Evolutionary conservation across 2,329 filamentous ascomycete genomes (phyloP).

Genomic region (Metarhizium anisopliae): DNA sequence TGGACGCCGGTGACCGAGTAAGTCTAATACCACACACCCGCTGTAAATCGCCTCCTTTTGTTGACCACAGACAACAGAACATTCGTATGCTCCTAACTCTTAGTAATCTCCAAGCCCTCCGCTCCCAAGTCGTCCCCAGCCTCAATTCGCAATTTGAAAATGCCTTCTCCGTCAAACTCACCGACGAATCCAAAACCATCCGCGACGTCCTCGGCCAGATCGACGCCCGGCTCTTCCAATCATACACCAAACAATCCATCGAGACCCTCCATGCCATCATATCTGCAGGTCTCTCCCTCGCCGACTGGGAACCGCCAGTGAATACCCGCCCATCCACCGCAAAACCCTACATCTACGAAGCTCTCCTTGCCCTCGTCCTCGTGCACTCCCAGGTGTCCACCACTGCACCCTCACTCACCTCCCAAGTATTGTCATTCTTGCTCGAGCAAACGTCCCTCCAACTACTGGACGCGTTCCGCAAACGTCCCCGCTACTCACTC

Average conservation of each 20-base stretch:
- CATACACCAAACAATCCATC: slow-evolving; percentile 75
- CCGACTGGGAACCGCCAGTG: slow-evolving; percentile 59
- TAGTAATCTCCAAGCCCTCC: slow-evolving; percentile 80
- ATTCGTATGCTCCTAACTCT: slow-evolving; percentile 90
- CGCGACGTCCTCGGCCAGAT: slow-evolving; percentile 86
- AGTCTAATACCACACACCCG: slow-evolving; percentile 17
- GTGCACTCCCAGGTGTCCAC: slow-evolving; percentile 86
- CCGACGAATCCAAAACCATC: slow-evolving; percentile 87
- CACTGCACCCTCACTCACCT: slow-evolving; percentile 65
- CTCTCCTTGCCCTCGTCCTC: slow-evolving; percentile 75
- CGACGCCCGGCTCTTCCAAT: slow-evolving; percentile 81
- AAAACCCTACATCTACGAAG: slow-evolving; percentile 80
- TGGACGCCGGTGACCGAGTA: slow-evolving; percentile 49
- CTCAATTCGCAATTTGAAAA: slow-evolving; percentile 92
- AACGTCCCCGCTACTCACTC: slow-evolving; percentile 60
- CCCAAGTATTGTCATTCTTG: slow-evolving; percentile 75
- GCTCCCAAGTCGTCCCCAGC: slow-evolving; percentile 72
- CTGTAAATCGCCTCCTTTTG: background rate
- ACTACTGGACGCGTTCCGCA: slow-evolving; percentile 73
- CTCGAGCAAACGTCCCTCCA: slow-evolving; percentile 73
- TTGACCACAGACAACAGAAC: slow-evolving; percentile 45
- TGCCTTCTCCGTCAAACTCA: slow-evolving; percentile 86
- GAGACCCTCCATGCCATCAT: slow-evolving; percentile 62
- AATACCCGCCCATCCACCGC: slow-evolving; percentile 60
- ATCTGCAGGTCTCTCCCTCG: slow-evolving; percentile 58